Evolutionary conservation across 768 basidiomycete species (phyloP), one percentile per base, ranked within the genome.

Genomic region (Lanmaoa pseudosensibilis): DNA sequence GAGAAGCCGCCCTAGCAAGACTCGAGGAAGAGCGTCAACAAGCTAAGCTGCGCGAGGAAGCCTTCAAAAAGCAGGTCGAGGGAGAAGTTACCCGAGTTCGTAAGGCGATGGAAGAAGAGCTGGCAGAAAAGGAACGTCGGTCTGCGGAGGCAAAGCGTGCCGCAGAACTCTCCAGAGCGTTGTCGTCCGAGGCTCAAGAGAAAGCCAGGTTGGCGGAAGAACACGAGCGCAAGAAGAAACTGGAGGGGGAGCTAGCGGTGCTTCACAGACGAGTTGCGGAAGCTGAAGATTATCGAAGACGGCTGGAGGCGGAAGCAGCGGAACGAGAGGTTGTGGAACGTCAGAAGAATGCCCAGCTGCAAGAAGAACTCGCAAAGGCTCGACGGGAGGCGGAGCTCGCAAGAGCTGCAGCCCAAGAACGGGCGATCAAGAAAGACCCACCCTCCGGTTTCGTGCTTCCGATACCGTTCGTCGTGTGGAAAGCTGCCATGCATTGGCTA

Each of bases 391-490:
- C 53, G 4, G 71, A 64, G 46, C 44, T 38, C 11, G 66, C 69
- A 25, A 62, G 48, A 47, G 43, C 58, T 16, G 62, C 61, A 40
- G 63, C 60, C 9, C 64, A 72, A 15, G 68, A 73, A 38, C 62
- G 71, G 27, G 12, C 39, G 33, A 15, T 54, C 46, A 72, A 67
- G 62, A 71, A 58, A 48, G 72, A 73, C 36, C 56, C 72, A 6
- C 63, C 69, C 3, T 56, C 70, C 7, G 55, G 61, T 25, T 66
- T 73, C 56, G 44, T 72, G 32, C 46, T 71, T 19, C 70, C 72
- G 8, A 73, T 73, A 50, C 70, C 70, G 6, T 71, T 73, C 44
- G 72, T 71, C 19, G 66, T 71, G 11, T 71, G 70, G 70, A 71
- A 58, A 21, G 70, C 70, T 10, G 70, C 70, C 2, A 61, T 71